Evolutionary conservation across 2,329 filamentous ascomycete genomes (phyloP).

Genomic region (Neobulgaria alba): DNA sequence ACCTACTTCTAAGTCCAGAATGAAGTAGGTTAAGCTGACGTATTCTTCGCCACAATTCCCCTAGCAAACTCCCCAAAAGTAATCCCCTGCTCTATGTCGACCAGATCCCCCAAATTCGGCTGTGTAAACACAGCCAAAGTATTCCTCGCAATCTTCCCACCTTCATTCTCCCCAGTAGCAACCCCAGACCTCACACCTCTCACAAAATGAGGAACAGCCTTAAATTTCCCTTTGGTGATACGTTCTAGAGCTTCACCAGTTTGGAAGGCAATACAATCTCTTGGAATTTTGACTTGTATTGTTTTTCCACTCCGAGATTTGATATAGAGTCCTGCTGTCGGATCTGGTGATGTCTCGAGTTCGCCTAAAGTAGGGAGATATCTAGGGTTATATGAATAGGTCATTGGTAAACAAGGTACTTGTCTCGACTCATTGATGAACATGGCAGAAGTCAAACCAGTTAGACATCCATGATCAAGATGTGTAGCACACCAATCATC

Average conservation of each 20-base stretch:
- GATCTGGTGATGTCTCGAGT: slow-evolving; percentile 68
- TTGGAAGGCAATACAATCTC: slow-evolving; percentile 90
- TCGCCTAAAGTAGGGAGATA: slow-evolving; percentile 52
- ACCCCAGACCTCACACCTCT: slow-evolving; percentile 57
- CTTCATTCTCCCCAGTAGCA: slow-evolving; percentile 30
- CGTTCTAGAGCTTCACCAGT: slow-evolving; percentile 86
- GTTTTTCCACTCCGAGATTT: slow-evolving; percentile 72
- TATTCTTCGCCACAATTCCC: slow-evolving; percentile 30
- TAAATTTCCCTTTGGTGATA: slow-evolving; percentile 86
- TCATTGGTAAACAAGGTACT: slow-evolving; percentile 27
- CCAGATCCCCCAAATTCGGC: slow-evolving; percentile 77
- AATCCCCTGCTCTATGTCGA: slow-evolving; percentile 57
- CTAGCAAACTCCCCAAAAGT: slow-evolving; percentile 69
- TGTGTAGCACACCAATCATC: slow-evolving; percentile 95
- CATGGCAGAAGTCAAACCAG: slow-evolving; percentile 90
- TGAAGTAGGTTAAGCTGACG: no score
- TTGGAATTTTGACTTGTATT: slow-evolving; percentile 86
- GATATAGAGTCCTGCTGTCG: slow-evolving; percentile 86
- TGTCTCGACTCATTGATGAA: slow-evolving; percentile 70
- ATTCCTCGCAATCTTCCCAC: slow-evolving; percentile 61
- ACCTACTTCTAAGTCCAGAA: no score
- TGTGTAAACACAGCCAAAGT: slow-evolving; percentile 96
- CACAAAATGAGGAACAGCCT: slow-evolving; percentile 94
- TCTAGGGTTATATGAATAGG: slow-evolving; percentile 24
- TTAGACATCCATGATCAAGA: slow-evolving; percentile 87